These are phyloP conservation scores for Cryoendolithus antarcticus DNA, from an alignment of 2,329 filamentous ascomycete genomes.

Conservation along the genomic window DNA sequence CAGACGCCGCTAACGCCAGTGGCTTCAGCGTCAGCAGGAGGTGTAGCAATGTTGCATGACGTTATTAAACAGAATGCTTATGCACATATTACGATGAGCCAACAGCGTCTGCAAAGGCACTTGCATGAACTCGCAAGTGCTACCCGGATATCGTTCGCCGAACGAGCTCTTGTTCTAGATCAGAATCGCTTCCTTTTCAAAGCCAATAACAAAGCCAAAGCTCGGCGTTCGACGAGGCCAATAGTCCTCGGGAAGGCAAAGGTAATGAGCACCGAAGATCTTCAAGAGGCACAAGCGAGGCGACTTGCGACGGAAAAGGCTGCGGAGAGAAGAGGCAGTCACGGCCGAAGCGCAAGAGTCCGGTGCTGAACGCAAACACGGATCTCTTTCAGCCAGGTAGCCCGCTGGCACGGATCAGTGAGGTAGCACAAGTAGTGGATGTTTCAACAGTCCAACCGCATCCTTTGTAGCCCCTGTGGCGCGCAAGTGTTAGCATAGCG, in stretches of 20 bases:
- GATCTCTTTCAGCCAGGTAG: no score
- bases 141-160: background rate
- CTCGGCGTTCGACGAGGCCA: conserved; percentile 14
- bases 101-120: conserved; percentile 13
- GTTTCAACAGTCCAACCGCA: no score
- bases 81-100: conserved; percentile 14
- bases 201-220: conserved; percentile 17
- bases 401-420: no score
- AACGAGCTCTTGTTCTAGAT: background rate
- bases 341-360: background rate
- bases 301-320: conserved; percentile 12
- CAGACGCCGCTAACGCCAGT: conserved; percentile 17
- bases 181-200: conserved; percentile 10
- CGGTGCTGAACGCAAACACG: background rate
- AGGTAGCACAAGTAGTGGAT: no score
- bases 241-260: conserved; percentile 13
- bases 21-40: conserved; percentile 15
- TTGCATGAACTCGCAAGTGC: conserved; percentile 13
- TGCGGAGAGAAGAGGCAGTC: conserved; percentile 1
- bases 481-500: no score
- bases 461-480: no score
- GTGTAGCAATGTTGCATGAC: conserved; percentile 10
- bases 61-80: conserved; percentile 13
- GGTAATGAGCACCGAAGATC: conserved; percentile 15
- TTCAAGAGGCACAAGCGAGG: conserved; percentile 11